phyloP scores from a whole-genome alignment of 2,329 filamentous ascomycete species.

The Epicoccum nigrum region DNA sequence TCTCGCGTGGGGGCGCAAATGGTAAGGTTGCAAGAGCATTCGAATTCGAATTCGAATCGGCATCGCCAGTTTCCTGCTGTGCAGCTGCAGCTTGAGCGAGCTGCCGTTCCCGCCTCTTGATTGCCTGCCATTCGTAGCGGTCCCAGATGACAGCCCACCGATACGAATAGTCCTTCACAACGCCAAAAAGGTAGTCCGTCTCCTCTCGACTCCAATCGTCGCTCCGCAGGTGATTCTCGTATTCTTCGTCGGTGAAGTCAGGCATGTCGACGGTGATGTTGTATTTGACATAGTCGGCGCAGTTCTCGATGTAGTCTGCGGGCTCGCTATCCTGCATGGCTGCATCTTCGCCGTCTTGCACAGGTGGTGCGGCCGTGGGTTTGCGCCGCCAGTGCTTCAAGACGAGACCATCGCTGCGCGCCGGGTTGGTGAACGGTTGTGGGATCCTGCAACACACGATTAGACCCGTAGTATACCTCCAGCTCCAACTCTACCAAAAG shows the following conservation, averaged over 20 bases:
- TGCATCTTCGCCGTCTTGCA: slow-evolving; percentile 40
- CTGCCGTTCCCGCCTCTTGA: slow-evolving; percentile 30
- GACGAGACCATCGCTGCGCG: slow-evolving; percentile 72
- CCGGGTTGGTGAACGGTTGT: slow-evolving; percentile 75
- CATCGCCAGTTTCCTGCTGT: slow-evolving; percentile 24
- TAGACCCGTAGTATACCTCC: neutral
- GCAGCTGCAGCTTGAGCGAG: slow-evolving; percentile 24
- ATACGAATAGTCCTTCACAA: slow-evolving; percentile 79
- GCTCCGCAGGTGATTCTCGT: slow-evolving; percentile 73
- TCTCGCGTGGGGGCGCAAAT: slow-evolving; percentile 52
- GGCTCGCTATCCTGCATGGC: slow-evolving; percentile 46
- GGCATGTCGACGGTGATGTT: slow-evolving; percentile 81
- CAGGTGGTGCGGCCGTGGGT: slow-evolving; percentile 39
- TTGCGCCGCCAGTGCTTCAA: slow-evolving; percentile 83
- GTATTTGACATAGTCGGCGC: slow-evolving; percentile 78
- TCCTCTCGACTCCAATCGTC: slow-evolving; percentile 89
- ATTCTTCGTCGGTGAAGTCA: slow-evolving; percentile 85
- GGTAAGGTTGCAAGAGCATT: slow-evolving; percentile 42
- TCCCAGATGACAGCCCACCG: slow-evolving; percentile 93
- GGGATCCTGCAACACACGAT: slow-evolving; percentile 32
- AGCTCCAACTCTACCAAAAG: accelerated
- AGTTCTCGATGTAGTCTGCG: slow-evolving; percentile 50
- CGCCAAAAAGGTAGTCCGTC: slow-evolving; percentile 84
- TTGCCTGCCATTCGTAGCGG: slow-evolving; percentile 77
- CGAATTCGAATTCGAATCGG: slow-evolving; percentile 24